phyloP scores from a whole-genome alignment of 352 stramenopile species.

The Pythium periplocum region DNA sequence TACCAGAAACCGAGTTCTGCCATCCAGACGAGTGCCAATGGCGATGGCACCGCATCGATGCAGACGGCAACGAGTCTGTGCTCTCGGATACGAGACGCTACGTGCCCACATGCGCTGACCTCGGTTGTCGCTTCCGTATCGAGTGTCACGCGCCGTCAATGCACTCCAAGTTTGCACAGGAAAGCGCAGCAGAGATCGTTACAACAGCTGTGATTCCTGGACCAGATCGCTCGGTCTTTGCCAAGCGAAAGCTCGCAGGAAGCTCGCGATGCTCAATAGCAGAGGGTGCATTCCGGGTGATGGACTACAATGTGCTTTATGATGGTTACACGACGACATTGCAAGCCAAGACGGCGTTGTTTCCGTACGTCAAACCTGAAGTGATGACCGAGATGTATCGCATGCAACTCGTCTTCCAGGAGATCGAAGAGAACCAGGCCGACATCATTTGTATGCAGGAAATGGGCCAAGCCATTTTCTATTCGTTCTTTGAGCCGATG shows the following conservation, averaged over 20 bases:
- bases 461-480: constrained; percentile 53
- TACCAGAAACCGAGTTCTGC: constrained; percentile 61
- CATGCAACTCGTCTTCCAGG: constrained; percentile 68
- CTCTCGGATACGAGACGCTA: constrained; percentile 28
- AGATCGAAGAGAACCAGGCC: constrained; percentile 56
- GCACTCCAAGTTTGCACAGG: constrained; percentile 22
- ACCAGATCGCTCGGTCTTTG: constrained; percentile 54
- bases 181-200: constrained; percentile 25
- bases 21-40: constrained; percentile 50
- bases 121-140: constrained; percentile 45
- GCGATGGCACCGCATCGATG: constrained; percentile 45
- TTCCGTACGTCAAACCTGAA: constrained; percentile 41
- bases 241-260: constrained; percentile 18
- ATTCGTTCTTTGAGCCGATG: constrained; percentile 55
- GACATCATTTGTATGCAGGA: constrained; percentile 75
- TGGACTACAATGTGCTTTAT: constrained; percentile 82
- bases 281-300: constrained; percentile 46
- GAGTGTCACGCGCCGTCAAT: constrained; percentile 45
- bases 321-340: constrained; percentile 62
- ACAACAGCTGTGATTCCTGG: constrained; percentile 33
- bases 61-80: constrained; percentile 3
- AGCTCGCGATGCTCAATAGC: constrained; percentile 11
- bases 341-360: constrained; percentile 51
- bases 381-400: constrained; percentile 59
- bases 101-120: constrained; percentile 29